A percentile compares a stretch with the other conserved stretches of the same genome.
Evolutionary conservation across 2,329 filamentous ascomycete species (phyloP).

Genomic region (Claviceps maximensis): DNA sequence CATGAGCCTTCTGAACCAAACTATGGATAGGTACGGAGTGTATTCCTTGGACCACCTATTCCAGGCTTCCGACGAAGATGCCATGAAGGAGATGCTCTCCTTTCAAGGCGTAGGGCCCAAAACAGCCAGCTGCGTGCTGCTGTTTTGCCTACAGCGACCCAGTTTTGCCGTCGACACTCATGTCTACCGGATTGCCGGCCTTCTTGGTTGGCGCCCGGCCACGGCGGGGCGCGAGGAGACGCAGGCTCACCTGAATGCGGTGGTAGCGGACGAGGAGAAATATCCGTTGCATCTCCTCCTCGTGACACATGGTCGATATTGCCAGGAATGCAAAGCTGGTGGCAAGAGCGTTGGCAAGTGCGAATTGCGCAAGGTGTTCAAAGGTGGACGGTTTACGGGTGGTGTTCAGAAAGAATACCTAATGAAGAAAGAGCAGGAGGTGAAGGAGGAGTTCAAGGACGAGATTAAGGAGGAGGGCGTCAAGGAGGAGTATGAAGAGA

Average conservation of each 20-base stretch:
- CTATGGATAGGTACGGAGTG: conserved; percentile 28
- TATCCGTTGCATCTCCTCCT: conserved; percentile 36
- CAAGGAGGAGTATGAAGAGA: background rate
- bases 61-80: conserved; percentile 26
- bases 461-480: background rate
- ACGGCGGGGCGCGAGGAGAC: conserved; percentile 29
- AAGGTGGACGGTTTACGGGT: conserved; percentile 13
- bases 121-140: conserved; percentile 38
- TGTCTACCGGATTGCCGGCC: conserved; percentile 34
- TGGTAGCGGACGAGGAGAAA: conserved; percentile 34
- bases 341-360: conserved; percentile 27
- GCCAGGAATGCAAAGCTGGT: conserved; percentile 31
- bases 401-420: conserved; percentile 8
- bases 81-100: conserved; percentile 35
- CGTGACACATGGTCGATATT: conserved; percentile 32
- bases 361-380: conserved; percentile 27
- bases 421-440: too few relatives aligned
- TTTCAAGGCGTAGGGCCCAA: conserved; percentile 41
- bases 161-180: conserved; percentile 42
- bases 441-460: background rate
- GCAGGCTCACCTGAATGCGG: conserved; percentile 35
- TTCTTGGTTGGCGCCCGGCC: conserved; percentile 34
- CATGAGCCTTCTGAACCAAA: conserved; percentile 53
- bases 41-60: conserved; percentile 39
- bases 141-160: conserved; percentile 34